phyloP scores from a whole-genome alignment of 768 basidiomycete genomes.

The Thelephora ganbajun region DNA sequence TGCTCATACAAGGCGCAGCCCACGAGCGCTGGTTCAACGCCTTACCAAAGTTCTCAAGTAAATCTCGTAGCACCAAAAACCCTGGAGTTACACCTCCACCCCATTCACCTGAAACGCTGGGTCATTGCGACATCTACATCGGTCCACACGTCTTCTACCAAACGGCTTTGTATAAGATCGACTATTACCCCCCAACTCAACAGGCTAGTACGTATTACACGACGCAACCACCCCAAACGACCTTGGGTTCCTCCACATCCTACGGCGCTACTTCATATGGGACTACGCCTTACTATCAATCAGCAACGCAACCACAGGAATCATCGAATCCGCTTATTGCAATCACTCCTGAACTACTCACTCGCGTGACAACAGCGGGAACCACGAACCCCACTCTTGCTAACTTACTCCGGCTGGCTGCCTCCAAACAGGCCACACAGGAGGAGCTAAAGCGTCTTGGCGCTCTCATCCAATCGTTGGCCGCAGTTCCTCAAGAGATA shows the following conservation, averaged over 20 bases:
- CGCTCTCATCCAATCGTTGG: slow-evolving; percentile 57
- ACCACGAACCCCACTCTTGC: slow-evolving; percentile 54
- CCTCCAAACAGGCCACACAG: slow-evolving; percentile 42
- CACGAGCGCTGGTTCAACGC: slow-evolving; percentile 55
- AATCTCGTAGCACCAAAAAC: slow-evolving; percentile 44
- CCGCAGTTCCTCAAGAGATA: slow-evolving; percentile 15
- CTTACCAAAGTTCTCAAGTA: slow-evolving; percentile 63
- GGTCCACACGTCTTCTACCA: slow-evolving; percentile 64
- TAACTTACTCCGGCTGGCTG: slow-evolving; percentile 50
- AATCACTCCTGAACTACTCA: slow-evolving; percentile 43
- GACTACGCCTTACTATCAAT: background rate
- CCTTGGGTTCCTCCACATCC: slow-evolving; percentile 11
- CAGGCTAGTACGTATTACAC: slow-evolving; percentile 8
- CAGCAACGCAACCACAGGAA: background rate
- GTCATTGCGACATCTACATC: slow-evolving; percentile 56
- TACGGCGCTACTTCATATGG: background rate
- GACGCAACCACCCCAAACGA: slow-evolving; percentile 8
- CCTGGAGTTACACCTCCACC: slow-evolving; percentile 41
- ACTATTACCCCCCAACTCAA: slow-evolving; percentile 27
- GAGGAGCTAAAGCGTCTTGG: slow-evolving; percentile 59
- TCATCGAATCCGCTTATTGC: background rate
- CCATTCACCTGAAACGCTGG: slow-evolving; percentile 50
- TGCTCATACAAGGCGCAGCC: slow-evolving; percentile 25
- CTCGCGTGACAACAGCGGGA: slow-evolving; percentile 54
- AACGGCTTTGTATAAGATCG: slow-evolving; percentile 60